phyloP scores from a whole-genome alignment of 2,329 filamentous ascomycete genomes.

The Nemania sp. region DNA sequence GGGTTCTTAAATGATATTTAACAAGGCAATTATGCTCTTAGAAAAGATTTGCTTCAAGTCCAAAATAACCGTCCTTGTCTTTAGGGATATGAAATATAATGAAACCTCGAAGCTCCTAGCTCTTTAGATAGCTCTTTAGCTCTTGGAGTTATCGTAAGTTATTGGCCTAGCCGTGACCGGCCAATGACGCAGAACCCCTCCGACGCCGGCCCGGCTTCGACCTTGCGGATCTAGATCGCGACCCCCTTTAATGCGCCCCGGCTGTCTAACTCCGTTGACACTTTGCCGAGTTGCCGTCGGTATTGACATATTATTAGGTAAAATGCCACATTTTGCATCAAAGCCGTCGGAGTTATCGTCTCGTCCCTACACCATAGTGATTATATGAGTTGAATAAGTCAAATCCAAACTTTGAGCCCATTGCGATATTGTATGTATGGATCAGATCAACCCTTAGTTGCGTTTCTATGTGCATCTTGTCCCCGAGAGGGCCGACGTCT shows the following conservation, averaged over 20 bases:
- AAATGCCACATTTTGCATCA: background rate
- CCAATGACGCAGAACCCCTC: slow-evolving; percentile 28
- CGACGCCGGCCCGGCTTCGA: slow-evolving; percentile 25
- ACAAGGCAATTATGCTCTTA: background rate
- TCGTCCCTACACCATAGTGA: background rate
- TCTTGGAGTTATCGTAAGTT: slow-evolving; percentile 11
- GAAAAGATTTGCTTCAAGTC: background rate
- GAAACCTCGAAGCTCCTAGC: background rate
- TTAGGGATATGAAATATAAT: background rate
- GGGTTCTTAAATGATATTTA: background rate
- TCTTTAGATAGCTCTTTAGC: background rate
- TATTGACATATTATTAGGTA: background rate
- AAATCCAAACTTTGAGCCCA: background rate
- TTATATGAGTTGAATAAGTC: background rate
- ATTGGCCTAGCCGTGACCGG: slow-evolving; percentile 22
- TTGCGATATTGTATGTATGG: background rate
- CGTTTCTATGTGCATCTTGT: background rate
- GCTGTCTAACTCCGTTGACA: background rate
- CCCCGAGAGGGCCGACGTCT: background rate
- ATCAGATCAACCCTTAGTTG: background rate
- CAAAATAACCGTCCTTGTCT: background rate
- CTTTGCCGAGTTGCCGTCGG: background rate
- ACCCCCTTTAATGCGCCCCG: background rate
- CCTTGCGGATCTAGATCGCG: background rate
- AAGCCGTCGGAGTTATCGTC: background rate